Conservation (phyloP, 352 stramenopile genomes). For the Phytophthora agathidicida region DNA sequence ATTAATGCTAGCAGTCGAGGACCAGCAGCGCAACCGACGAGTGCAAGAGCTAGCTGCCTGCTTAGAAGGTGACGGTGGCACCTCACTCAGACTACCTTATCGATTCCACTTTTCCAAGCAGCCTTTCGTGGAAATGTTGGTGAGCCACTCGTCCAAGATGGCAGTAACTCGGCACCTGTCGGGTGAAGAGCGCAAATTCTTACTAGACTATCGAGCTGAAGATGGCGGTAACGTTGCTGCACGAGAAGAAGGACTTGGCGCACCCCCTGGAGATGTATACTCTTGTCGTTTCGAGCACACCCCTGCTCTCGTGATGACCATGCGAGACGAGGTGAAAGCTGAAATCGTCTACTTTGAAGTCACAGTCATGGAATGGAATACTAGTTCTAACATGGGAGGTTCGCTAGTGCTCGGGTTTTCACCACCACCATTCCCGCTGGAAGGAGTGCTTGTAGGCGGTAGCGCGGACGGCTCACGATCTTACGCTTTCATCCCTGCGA, state of each 20-base stretch:
- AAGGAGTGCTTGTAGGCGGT: slow-evolving; percentile 62
- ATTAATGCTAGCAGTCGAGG: slow-evolving; percentile 83
- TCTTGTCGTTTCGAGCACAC: slow-evolving; percentile 89
- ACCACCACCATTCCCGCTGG: slow-evolving; percentile 66
- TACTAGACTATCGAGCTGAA: slow-evolving; percentile 68
- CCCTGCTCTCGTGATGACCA: slow-evolving; percentile 68
- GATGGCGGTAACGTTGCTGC: slow-evolving; percentile 28
- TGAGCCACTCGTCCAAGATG: slow-evolving; percentile 86
- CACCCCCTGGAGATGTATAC: slow-evolving; percentile 33
- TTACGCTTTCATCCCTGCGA: slow-evolving; percentile 75
- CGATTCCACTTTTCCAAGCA: slow-evolving; percentile 74
- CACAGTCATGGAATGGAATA: slow-evolving; percentile 69
- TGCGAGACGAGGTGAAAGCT: slow-evolving; percentile 73
- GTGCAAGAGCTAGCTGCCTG: slow-evolving; percentile 60
- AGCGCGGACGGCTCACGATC: slow-evolving; percentile 45
- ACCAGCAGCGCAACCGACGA: slow-evolving; percentile 60
- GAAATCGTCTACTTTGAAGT: slow-evolving; percentile 87
- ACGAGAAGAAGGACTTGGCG: slow-evolving; percentile 26
- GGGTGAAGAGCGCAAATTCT: slow-evolving; percentile 78
- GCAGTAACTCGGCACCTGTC: slow-evolving; percentile 72
- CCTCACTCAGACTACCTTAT: slow-evolving; percentile 72
- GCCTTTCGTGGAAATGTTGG: slow-evolving; percentile 72
- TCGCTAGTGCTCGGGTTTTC: slow-evolving; percentile 72
- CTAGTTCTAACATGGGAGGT: slow-evolving; percentile 21
- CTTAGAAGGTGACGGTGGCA: slow-evolving; percentile 50